These are phyloP conservation scores for Amesomyces nigricolor DNA, from an alignment of 2,329 filamentous ascomycete genomes.

Conservation along the genomic window DNA sequence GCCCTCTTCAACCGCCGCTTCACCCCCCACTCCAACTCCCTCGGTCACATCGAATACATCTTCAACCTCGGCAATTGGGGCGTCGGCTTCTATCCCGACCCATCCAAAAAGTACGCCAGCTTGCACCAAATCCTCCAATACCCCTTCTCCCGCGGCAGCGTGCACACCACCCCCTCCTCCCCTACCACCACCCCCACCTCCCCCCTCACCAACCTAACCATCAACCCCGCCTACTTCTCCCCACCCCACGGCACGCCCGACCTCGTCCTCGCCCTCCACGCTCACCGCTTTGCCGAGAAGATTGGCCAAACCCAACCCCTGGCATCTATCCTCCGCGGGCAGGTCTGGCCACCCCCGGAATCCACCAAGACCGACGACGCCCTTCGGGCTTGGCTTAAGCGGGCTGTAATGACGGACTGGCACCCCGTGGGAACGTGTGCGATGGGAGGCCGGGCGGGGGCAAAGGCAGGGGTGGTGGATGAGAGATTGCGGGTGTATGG, in stretches of 20 bases:
- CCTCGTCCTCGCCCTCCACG: slow-evolving; percentile 19
- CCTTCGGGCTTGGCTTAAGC: slow-evolving; percentile 21
- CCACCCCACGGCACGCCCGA: slow-evolving; percentile 28
- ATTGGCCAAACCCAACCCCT: slow-evolving; percentile 22
- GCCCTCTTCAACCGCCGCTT: slow-evolving; percentile 33
- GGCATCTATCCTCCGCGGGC: neutral
- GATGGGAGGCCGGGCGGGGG: slow-evolving; percentile 36
- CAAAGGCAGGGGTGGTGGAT: slow-evolving; percentile 39
- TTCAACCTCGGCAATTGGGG: slow-evolving; percentile 46
- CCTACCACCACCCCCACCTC: neutral
- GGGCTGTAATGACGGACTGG: slow-evolving; percentile 19
- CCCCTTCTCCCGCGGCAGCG: slow-evolving; percentile 43
- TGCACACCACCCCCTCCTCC: slow-evolving; percentile 37
- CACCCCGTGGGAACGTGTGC: slow-evolving; percentile 35
- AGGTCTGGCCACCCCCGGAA: slow-evolving; percentile 13
- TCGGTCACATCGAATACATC: slow-evolving; percentile 45
- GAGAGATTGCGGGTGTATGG: slow-evolving; percentile 41
- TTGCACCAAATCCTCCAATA: slow-evolving; percentile 48
- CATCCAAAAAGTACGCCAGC: slow-evolving; percentile 41
- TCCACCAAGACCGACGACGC: neutral
- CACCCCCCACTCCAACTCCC: slow-evolving; percentile 20
- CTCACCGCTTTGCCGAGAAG: slow-evolving; percentile 19
- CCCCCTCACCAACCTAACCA: slow-evolving; percentile 21
- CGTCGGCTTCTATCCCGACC: slow-evolving; percentile 31
- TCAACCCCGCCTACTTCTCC: slow-evolving; percentile 40